Evolutionary conservation across 2,329 filamentous ascomycete species (phyloP), one percentile per base, ranked within the genome.

Genomic region (Colletotrichum sp.): DNA sequence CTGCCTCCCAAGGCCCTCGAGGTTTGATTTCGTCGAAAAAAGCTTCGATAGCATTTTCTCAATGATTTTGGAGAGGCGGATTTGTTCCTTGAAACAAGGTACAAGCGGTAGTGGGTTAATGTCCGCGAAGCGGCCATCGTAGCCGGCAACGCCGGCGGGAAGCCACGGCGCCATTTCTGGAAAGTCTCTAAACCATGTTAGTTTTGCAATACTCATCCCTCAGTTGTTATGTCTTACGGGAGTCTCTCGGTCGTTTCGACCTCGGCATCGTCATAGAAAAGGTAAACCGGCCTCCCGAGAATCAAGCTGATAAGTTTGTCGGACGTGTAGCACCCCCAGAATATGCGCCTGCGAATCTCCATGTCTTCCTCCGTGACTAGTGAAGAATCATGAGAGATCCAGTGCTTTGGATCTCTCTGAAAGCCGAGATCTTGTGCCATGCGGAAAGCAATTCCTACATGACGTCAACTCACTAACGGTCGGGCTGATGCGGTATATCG

Each of bases 391-490:
- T 78, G 71, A 0, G 71, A 69, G 0, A 79, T 59, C 79, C 79
- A 82, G 6, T 72, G 59, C n/a, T 78, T 78, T 2, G 80, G 80
- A 16, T 81, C 80, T 68, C 77, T 78, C 65, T 82, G 81, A 21
- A 82, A 80, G 12, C 81, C 81, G 9, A 83, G 69, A 39, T 83
- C 81, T 59, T 82, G 80, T 2, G 78, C 81, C 78, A 83, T 82
- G 1, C 80, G 80, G 59, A 83, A 82, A 2, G 81, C 81, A 30
- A 82, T 82, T 6, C 81, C 80, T 64, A 15, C n/a, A 16, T 7
- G 18, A 44, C 24, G 15, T 52, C 44, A 52, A 52, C 12, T 52
- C 44, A 21, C n/a, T 10, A 5, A 18, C 34, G 9, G 57, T 30
- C 5, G 16, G 9, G 13, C 10, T 8, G 10, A 15, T 55, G n/a